Evolutionary conservation across 306 rosid genomes (phyloP).

Genomic region (Malus sylvestris): DNA sequence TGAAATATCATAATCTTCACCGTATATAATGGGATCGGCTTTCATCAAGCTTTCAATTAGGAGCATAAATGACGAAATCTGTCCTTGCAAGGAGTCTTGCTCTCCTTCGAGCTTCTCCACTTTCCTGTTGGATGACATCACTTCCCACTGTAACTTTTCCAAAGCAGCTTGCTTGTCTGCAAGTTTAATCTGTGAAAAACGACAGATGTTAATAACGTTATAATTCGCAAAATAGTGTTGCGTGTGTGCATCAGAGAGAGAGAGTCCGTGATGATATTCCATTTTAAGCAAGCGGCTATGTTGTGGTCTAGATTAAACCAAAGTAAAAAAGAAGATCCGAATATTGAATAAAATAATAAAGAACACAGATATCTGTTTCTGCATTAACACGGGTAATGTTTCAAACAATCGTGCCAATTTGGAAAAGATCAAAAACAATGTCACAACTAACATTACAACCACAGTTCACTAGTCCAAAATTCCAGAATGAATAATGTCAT

Average conservation of each 20-base stretch:
- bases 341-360: neutral
- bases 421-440: neutral
- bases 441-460: neutral
- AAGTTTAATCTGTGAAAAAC: slow-evolving; percentile 60
- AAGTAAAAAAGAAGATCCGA: neutral
- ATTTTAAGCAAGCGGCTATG: neutral
- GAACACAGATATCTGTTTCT: neutral
- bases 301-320: neutral
- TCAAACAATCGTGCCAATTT: neutral
- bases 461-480: slow-evolving; percentile 4
- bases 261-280: neutral
- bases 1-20: slow-evolving; percentile 25
- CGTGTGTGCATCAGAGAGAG: neutral
- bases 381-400: neutral
- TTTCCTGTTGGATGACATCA: slow-evolving; percentile 51
- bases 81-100: slow-evolving; percentile 34
- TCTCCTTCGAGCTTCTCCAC: slow-evolving; percentile 45
- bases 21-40: slow-evolving; percentile 18
- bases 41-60: slow-evolving; percentile 61
- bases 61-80: slow-evolving; percentile 39
- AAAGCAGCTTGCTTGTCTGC: slow-evolving; percentile 97
- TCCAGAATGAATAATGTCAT: slow-evolving; percentile 1
- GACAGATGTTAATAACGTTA: neutral
- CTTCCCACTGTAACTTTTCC: slow-evolving; percentile 88
- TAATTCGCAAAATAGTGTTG: neutral